phyloP scores from a whole-genome alignment of 495 filamentous ascomycete genomes.

The Lasiosphaeriaceae sp. region DNA sequence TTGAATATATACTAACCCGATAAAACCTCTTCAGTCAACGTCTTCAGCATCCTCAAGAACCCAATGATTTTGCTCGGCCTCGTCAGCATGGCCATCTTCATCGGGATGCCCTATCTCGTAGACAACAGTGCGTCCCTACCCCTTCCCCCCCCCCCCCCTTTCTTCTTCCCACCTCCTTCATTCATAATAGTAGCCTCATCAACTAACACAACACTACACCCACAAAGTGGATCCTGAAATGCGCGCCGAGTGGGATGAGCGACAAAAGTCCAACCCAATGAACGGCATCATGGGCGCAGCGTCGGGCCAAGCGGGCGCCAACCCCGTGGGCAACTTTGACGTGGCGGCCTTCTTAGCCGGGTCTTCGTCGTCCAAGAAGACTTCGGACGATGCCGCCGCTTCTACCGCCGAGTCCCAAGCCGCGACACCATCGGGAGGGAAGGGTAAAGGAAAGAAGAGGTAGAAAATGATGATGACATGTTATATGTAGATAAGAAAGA shows the following conservation, averaged over 20 bases:
- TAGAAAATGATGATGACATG: no score
- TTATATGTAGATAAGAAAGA: no score
- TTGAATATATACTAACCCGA: no score
- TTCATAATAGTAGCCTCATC: neutral
- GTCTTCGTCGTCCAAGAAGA: conserved; percentile 21
- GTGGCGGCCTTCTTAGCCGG: conserved; percentile 79
- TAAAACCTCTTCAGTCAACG: conserved; percentile 32
- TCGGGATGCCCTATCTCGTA: conserved; percentile 90
- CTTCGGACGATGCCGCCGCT: conserved; percentile 9
- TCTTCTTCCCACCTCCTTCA: neutral
- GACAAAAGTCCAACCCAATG: conserved; percentile 71
- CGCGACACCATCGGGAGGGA: no score
- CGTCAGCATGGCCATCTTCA: conserved; percentile 71
- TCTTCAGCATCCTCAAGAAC: conserved; percentile 74
- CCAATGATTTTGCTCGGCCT: conserved; percentile 93
- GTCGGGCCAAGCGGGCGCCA: conserved; percentile 28
- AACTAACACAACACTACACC: no score
- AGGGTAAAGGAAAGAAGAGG: no score
- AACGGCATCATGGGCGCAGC: conserved; percentile 45
- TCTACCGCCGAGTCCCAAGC: no score
- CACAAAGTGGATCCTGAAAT: conserved; percentile 99
- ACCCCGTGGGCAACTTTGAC: conserved; percentile 71
- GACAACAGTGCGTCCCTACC: conserved; percentile 76
- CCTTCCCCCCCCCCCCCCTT: neutral
- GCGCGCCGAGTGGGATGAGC: conserved; percentile 85